phyloP scores from a whole-genome alignment of 768 basidiomycete species.

The Leccinum fibrillosum region DNA sequence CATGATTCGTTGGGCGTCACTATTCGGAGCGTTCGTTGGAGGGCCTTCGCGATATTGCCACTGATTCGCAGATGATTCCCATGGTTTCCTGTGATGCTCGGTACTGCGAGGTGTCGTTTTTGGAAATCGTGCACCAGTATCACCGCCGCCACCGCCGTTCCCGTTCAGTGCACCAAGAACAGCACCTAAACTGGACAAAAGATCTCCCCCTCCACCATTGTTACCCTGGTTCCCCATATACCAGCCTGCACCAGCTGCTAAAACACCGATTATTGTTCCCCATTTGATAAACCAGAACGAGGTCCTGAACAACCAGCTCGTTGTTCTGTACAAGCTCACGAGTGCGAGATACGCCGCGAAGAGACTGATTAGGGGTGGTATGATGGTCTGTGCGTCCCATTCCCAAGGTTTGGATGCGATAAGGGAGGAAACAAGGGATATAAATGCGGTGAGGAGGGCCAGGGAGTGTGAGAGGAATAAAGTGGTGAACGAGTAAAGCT shows the following conservation, averaged over 20 bases:
- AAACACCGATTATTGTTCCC: slow-evolving; percentile 55
- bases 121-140: slow-evolving; percentile 24
- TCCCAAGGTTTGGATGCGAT: slow-evolving; percentile 49
- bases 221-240: slow-evolving; percentile 42
- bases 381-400: slow-evolving; percentile 64
- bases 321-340: slow-evolving; percentile 75
- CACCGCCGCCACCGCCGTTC: slow-evolving; percentile 30
- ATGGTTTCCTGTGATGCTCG: slow-evolving; percentile 43
- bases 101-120: slow-evolving; percentile 13
- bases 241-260: slow-evolving; percentile 57
- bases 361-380: slow-evolving; percentile 74
- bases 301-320: slow-evolving; percentile 68
- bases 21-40: slow-evolving; percentile 23
- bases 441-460: slow-evolving; percentile 46
- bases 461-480: slow-evolving; percentile 51
- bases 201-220: slow-evolving; percentile 29
- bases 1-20: slow-evolving; percentile 45
- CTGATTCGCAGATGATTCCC: slow-evolving; percentile 63
- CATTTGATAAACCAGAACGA: slow-evolving; percentile 74
- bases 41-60: slow-evolving; percentile 47
- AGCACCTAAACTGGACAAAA: slow-evolving; percentile 39
- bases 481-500: slow-evolving; percentile 50
- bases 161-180: slow-evolving; percentile 43
- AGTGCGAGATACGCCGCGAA: slow-evolving; percentile 74
- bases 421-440: slow-evolving; percentile 47